Evolutionary conservation across 257 asterid genomes (phyloP), one percentile per base, ranked within the genome.

Genomic region (Plectranthus barbatus): DNA sequence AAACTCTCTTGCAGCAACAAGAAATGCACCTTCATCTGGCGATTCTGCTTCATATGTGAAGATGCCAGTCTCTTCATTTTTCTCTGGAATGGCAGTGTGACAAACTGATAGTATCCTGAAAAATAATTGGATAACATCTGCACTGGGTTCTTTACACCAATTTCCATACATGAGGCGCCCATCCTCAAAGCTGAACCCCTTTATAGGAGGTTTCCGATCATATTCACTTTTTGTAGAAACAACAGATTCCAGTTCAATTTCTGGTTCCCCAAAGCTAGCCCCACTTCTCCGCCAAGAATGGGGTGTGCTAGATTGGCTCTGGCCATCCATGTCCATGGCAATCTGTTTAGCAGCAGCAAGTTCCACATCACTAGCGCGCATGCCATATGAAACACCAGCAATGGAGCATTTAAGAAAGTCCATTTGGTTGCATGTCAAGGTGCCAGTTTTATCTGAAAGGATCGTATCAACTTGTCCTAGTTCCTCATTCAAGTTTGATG

Each of bases 371-470:
- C 99, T 87, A 57, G 95, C 82, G 13, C 80, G 78, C 72, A 78
- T 76, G 19, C 99, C 99, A 60, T 90, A 93, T 42, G 94, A 67
- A 33, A 64, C 65, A 63, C 99, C 99, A 55, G 92, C 99, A 75
- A 93, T 90, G 57, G 99, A 93, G 80, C 99, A 90, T 70, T 93
- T 93, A 40, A 93, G 89, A 69, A 93, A 93, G 70, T 93, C 99
- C 97, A 93, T 93, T 71, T 93, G 99, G 80, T 93, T 93, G 78
- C 99, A 90, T 6, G 99, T 93, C 75, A 93, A 83, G 15, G 99
- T 93, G 66, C 99, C 99, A 5, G 99, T 93, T 87, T 93, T 93
- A 71, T 93, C 99, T 4, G 99, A 93, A 48, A 93, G 95, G 58
- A 93, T 87, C 1, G 99, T 93, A 46, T 93, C 94, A 33, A 93